Conservation (phyloP, 1,139 yeast species). For the Blastobotrys indianensis region DNA sequence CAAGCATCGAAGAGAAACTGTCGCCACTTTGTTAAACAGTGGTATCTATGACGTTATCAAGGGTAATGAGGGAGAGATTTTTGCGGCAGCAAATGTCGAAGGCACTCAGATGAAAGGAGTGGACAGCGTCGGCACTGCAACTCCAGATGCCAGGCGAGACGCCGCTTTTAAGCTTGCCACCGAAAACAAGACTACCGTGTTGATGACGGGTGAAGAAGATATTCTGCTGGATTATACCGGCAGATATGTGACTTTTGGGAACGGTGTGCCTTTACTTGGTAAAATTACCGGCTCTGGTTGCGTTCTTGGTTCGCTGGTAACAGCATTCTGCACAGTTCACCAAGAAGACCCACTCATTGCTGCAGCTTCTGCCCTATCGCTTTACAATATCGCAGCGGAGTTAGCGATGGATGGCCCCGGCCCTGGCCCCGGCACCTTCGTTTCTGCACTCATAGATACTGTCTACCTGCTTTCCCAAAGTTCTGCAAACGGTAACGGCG, state of each 20-base stretch:
- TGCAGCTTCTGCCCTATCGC: conserved; percentile 51
- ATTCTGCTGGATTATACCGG: conserved; percentile 38
- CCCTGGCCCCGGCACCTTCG: conserved; percentile 48
- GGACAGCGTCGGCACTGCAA: conserved; percentile 32
- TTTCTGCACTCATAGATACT: conserved; percentile 43
- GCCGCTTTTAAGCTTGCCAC: conserved; percentile 48
- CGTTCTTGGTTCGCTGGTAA: conserved; percentile 68
- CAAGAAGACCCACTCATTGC: conserved; percentile 36
- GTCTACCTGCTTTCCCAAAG: conserved; percentile 30
- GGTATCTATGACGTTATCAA: conserved; percentile 70
- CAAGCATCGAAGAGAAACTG: conserved; percentile 45
- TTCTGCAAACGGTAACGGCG: conserved; percentile 17
- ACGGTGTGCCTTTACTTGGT: conserved; percentile 67
- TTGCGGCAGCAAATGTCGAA: conserved; percentile 39
- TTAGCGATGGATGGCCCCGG: conserved; percentile 15
- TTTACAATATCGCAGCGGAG: conserved; percentile 63
- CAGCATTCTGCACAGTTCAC: conserved; percentile 42
- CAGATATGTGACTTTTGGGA: conserved; percentile 37
- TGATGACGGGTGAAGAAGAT: conserved; percentile 58
- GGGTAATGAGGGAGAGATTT: conserved; percentile 83
- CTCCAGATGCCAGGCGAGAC: conserved; percentile 27
- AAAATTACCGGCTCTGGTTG: conserved; percentile 88
- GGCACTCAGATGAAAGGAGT: conserved; percentile 56
- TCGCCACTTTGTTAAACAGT: conserved; percentile 44
- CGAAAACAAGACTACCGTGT: conserved; percentile 57